These are phyloP conservation scores for Cladophialophora bantiana DNA, from an alignment of 2,329 filamentous ascomycete species.

Conservation along the genomic window DNA sequence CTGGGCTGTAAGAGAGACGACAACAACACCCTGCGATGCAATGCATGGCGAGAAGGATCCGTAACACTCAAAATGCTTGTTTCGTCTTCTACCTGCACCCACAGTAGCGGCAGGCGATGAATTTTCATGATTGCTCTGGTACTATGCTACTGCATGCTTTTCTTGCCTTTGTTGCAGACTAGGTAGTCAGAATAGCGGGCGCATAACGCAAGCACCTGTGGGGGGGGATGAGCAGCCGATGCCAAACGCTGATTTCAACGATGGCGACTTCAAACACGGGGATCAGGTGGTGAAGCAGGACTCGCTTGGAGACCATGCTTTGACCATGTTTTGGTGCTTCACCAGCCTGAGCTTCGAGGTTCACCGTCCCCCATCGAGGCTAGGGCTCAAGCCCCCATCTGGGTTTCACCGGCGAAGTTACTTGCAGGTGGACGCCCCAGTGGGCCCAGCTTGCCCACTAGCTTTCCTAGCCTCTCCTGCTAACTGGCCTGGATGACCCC, in stretches of 20 bases:
- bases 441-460: neutral
- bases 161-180: neutral
- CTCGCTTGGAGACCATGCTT: conserved; percentile 16
- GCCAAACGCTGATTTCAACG: conserved; percentile 1
- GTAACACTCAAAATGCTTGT: conserved; percentile 2
- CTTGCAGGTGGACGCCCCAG: neutral
- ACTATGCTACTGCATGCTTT: conserved; percentile 19
- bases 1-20: neutral
- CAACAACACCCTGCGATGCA: neutral
- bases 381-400: neutral
- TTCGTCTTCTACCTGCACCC: neutral
- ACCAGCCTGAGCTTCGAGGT: neutral
- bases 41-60: conserved; percentile 5
- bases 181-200: neutral
- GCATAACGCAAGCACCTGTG: conserved; percentile 17
- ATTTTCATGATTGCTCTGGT: conserved; percentile 11
- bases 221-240: conserved; percentile 8
- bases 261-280: conserved; percentile 25
- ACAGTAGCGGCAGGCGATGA: conserved; percentile 11
- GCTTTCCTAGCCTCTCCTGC: neutral
- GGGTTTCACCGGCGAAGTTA: conserved; percentile 7
- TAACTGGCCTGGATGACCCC: neutral
- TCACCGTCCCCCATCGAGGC: neutral
- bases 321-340: neutral
- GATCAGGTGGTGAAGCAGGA: conserved; percentile 21